These are phyloP conservation scores for Physaria fendleri DNA, from an alignment of 345 rosid genomes.

Conservation along the genomic window DNA sequence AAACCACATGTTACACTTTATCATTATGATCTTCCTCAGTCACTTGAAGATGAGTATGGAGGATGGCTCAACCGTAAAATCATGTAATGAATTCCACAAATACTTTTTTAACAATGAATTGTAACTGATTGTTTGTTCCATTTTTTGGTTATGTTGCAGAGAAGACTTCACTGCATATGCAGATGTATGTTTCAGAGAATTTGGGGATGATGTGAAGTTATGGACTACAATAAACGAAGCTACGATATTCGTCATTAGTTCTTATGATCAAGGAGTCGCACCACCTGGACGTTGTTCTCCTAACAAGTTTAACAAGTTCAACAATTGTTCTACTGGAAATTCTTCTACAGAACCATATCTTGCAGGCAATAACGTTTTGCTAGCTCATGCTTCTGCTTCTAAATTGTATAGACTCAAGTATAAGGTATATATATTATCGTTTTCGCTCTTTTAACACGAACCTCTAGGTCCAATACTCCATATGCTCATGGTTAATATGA, in stretches of 20 bases:
- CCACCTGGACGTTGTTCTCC: slow-evolving; percentile 31
- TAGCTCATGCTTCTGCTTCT: slow-evolving; percentile 67
- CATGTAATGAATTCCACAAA: slow-evolving; percentile 30
- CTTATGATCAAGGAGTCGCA: slow-evolving; percentile 12
- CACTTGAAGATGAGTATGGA: slow-evolving; percentile 77
- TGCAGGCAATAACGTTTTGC: slow-evolving; percentile 49
- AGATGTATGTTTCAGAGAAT: slow-evolving; percentile 68
- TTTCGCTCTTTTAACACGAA: not conserved
- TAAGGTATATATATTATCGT: slow-evolving; percentile 33
- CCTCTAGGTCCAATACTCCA: not conserved
- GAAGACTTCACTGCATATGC: slow-evolving; percentile 70
- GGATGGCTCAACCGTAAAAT: slow-evolving; percentile 61
- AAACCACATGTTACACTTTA: slow-evolving; percentile 53
- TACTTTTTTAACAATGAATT: not conserved
- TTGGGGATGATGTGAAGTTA: slow-evolving; percentile 52
- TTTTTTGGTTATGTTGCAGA: slow-evolving; percentile 46
- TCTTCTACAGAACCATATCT: no score
- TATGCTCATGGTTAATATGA: not conserved
- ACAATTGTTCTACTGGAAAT: slow-evolving; percentile 48
- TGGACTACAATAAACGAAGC: slow-evolving; percentile 79
- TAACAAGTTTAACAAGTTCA: slow-evolving; percentile 16
- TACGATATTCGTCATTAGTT: slow-evolving; percentile 29
- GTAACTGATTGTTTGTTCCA: not conserved
- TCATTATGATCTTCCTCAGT: slow-evolving; percentile 61
- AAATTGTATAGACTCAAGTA: slow-evolving; percentile 46